Evolutionary conservation across 2,329 filamentous ascomycete species (phyloP).

Genomic region (Neoarthrinium moseri): DNA sequence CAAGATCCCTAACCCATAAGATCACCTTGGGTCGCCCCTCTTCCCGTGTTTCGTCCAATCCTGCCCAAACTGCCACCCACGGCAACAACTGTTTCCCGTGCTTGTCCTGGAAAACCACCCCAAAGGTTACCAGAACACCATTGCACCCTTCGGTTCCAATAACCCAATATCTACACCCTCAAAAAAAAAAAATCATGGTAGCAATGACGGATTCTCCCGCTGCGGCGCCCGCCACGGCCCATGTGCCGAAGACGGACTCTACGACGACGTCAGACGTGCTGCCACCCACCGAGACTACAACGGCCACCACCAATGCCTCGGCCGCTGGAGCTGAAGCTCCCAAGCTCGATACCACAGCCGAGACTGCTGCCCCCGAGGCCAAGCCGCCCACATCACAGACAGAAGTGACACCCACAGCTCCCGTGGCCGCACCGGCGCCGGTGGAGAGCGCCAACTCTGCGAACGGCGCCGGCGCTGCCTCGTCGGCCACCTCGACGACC

Average conservation of each 20-base stretch:
- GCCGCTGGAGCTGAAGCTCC: background rate
- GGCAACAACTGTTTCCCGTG: background rate
- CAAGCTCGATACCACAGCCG: background rate
- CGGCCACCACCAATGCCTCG: background rate
- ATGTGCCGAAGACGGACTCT: background rate
- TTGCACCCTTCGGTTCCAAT: background rate
- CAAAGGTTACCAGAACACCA: background rate
- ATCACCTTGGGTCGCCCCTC: background rate
- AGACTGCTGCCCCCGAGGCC: background rate
- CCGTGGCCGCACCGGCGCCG: background rate
- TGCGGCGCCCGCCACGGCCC: background rate
- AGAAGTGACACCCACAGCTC: background rate
- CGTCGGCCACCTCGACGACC: background rate
- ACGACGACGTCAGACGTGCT: background rate
- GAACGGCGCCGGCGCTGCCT: constrained; percentile 5
- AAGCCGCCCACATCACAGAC: background rate
- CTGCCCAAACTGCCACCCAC: no score
- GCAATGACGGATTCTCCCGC: background rate
- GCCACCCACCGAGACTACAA: background rate
- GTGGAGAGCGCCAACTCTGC: constrained; percentile 4
- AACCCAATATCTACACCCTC: no score
- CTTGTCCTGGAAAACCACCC: background rate
- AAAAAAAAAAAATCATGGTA: no score
- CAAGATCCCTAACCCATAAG: no score
- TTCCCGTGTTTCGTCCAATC: background rate